Conservation (phyloP, 2,329 filamentous ascomycete genomes). For the Exophiala alcalophila region DNA sequence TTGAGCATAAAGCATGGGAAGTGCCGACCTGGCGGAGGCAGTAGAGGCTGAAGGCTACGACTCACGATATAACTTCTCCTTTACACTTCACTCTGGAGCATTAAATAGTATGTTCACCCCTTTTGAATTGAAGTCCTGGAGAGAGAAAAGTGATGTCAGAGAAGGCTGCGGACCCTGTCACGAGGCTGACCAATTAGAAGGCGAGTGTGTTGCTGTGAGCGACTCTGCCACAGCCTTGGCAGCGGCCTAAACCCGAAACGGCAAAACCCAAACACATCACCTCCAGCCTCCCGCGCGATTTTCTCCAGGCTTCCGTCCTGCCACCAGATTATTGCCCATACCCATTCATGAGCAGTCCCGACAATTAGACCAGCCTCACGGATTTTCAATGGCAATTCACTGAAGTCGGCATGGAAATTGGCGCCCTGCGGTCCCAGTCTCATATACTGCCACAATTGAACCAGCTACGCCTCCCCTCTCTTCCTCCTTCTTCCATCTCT, state of each 20-base stretch:
- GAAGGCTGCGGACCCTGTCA: no score
- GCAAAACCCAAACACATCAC: slow-evolving; percentile 2
- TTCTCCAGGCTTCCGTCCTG: slow-evolving; percentile 14
- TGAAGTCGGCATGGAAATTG: slow-evolving; percentile 22
- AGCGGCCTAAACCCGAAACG: slow-evolving; percentile 4
- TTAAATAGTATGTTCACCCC: no score
- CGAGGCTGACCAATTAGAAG: no score
- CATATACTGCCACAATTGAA: slow-evolving; percentile 25
- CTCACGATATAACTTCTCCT: no score
- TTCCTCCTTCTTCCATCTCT: slow-evolving; percentile 33
- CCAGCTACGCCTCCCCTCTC: slow-evolving; percentile 40
- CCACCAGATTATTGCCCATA: slow-evolving; percentile 17
- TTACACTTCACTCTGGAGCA: no score
- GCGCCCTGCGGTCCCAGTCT: slow-evolving; percentile 20
- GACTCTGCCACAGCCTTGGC: no score
- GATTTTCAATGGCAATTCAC: slow-evolving; percentile 27
- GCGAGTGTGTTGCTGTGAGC: no score
- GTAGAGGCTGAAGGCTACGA: background rate
- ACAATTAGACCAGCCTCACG: slow-evolving; percentile 27
- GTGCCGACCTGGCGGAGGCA: background rate
- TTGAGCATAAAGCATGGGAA: slow-evolving; percentile 13
- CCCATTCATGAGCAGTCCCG: slow-evolving; percentile 11
- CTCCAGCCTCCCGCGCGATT: slow-evolving; percentile 7
- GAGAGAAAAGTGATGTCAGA: no score
- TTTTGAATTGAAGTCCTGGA: no score